Base-by-base conservation (phyloP, 257 asterid species). In the Solanum neorickii region DNA sequence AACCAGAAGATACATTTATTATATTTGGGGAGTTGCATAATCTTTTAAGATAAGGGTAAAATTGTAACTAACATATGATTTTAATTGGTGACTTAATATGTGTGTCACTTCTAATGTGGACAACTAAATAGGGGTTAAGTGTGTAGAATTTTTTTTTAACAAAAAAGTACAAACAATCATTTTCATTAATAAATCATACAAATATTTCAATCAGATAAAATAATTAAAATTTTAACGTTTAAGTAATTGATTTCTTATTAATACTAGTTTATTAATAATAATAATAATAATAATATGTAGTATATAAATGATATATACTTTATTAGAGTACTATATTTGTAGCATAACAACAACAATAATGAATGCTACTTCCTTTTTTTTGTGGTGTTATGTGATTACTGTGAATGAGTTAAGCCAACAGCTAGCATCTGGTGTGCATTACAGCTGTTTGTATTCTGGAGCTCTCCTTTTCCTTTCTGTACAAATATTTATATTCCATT, bases 381-480 rank as follows among this genome's bases (percentile, higher is more conserved):
- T 62, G 85, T 49, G 31, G 85, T 80, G 68, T 47, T 29, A 80
- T 80, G 68, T 82, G 85, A 82, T 29, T 49, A 47, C 46, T 29
- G 5, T 82, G 85, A 82, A 82, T 49, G 69, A 82, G 85, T 29
- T 82, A 11, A 29, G 2, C 42, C 46, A 82, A 82, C 85, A 82
- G 85, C 85, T 82, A 82, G 69, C 85, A 82, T 82, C 46, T 20
- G 49, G 46, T 60, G 78, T 69, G 82, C 82, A 68, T 29, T 25
- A 69, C 87, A 85, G 87, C 87, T 85, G 70, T 44, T 49, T 9
- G 69, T 69, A n/a, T 85, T 42, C 87, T 70, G 87, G 87, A 85
- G 72, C 46, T 69, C 68, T 70, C 85, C 69, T 70, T 85, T 65
- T 62, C 70, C 31, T n/a, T 62, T 9, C 70, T n/a, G 9, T 62